These are phyloP conservation scores for Pachysandra terminalis DNA, from an alignment of 164 flowering plant genomes.

Conservation along the genomic window DNA sequence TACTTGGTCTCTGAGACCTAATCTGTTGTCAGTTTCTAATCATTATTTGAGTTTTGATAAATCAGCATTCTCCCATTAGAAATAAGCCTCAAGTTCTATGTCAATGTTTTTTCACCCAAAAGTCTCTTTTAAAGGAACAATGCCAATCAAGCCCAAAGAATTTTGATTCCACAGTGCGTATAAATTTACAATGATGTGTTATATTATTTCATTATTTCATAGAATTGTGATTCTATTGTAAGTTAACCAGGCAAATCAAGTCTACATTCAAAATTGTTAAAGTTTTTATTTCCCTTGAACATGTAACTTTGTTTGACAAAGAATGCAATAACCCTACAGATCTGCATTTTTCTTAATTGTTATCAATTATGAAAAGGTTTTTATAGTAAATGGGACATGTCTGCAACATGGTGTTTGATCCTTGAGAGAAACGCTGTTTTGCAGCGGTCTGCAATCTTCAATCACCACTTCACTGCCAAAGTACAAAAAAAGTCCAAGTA, in stretches of 20 bases:
- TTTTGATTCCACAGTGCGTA: background rate
- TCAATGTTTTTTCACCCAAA: background rate
- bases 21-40: background rate
- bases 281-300: background rate
- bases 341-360: conserved; percentile 1
- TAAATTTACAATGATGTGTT: no score
- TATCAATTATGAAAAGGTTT: background rate
- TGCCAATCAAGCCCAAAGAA: background rate
- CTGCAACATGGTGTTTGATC: conserved; percentile 1
- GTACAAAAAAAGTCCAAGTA: conserved; percentile 66
- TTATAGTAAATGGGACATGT: background rate
- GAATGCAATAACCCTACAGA: background rate
- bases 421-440: conserved; percentile 4
- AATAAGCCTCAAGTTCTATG: background rate
- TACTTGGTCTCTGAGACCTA: background rate
- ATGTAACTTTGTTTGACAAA: no score
- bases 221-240: background rate
- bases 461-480: conserved; percentile 41
- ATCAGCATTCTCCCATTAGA: background rate
- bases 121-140: background rate
- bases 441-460: conserved; percentile 33
- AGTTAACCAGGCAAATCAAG: background rate
- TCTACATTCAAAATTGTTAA: background rate
- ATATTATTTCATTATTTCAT: background rate
- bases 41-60: background rate